phyloP scores from a whole-genome alignment of 2,329 filamentous ascomycete genomes.

The Dactylonectria macrodidyma region DNA sequence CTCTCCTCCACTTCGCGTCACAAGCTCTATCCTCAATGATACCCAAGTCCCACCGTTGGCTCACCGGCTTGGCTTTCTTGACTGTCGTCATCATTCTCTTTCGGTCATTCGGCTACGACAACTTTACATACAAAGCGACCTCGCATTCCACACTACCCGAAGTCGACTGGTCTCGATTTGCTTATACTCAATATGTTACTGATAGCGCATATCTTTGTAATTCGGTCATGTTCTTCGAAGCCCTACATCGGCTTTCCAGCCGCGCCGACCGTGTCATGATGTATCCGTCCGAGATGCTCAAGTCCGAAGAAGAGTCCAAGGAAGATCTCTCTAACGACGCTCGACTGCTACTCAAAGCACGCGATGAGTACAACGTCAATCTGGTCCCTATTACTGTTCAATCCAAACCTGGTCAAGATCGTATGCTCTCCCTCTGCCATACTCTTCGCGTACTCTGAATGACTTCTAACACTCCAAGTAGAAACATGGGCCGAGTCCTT shows the following conservation, averaged over 20 bases:
- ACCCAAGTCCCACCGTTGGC: slow-evolving; percentile 13
- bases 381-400: slow-evolving; percentile 60
- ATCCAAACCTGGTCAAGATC: slow-evolving; percentile 51
- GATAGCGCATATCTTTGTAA: slow-evolving; percentile 64
- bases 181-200: slow-evolving; percentile 66
- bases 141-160: neutral
- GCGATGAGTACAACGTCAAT: slow-evolving; percentile 61
- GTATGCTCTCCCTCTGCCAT: slow-evolving; percentile 47
- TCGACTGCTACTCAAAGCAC: slow-evolving; percentile 57
- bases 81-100: neutral
- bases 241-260: slow-evolving; percentile 57
- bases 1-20: neutral
- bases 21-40: slow-evolving; percentile 6
- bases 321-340: slow-evolving; percentile 47
- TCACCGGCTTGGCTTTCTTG: neutral
- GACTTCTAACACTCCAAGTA: slow-evolving; percentile 18
- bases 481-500: slow-evolving; percentile 75
- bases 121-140: neutral
- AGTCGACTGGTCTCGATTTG: slow-evolving; percentile 51
- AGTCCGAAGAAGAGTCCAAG: slow-evolving; percentile 48
- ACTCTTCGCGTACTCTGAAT: neutral
- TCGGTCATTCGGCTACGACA: too few relatives aligned
- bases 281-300: slow-evolving; percentile 59
- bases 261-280: slow-evolving; percentile 62
- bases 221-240: slow-evolving; percentile 66